Conservation (phyloP, 345 rosid genomes). For the Moricandia arvensis region DNA sequence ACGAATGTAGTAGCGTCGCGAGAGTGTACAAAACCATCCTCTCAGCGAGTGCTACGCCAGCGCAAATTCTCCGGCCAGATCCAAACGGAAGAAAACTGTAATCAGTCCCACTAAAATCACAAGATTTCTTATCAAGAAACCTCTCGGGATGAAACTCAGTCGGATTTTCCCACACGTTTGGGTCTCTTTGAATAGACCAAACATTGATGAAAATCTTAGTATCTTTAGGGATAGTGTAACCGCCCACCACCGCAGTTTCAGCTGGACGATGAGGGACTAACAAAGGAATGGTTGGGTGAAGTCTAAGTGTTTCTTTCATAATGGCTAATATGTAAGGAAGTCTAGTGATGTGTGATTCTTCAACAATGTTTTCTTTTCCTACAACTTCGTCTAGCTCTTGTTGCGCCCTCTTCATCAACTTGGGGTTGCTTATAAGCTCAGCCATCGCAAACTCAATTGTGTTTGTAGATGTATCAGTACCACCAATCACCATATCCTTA, state of each 20-base stretch:
- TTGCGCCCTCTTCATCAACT: slow-evolving; percentile 22
- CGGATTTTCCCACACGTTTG: slow-evolving; percentile 27
- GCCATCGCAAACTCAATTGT: slow-evolving; percentile 35
- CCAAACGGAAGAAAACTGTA: slow-evolving; percentile 72
- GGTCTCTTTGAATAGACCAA: slow-evolving; percentile 31
- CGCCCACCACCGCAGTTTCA: slow-evolving; percentile 10
- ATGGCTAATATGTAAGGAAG: slow-evolving; percentile 28
- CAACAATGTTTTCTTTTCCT: slow-evolving; percentile 22
- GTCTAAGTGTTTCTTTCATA: slow-evolving; percentile 39
- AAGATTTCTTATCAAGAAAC: slow-evolving; percentile 21
- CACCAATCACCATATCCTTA: slow-evolving; percentile 33
- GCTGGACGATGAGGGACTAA: slow-evolving; percentile 27
- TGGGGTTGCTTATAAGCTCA: slow-evolving; percentile 11
- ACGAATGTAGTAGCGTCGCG: slow-evolving; percentile 66
- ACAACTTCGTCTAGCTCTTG: slow-evolving; percentile 35
- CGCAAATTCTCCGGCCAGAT: slow-evolving; percentile 77
- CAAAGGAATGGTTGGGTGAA: slow-evolving; percentile 31
- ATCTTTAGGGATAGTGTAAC: slow-evolving; percentile 31
- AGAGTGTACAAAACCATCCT: slow-evolving; percentile 64
- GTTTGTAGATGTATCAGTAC: slow-evolving; percentile 28
- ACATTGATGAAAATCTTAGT: slow-evolving; percentile 26
- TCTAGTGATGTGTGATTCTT: slow-evolving; percentile 30
- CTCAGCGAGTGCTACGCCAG: slow-evolving; percentile 69
- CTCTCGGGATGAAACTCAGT: slow-evolving; percentile 30
- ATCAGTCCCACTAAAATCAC: slow-evolving; percentile 59